These are phyloP conservation scores for Stenogyne calaminthoides DNA, from an alignment of 305 asterid genomes.

Conservation along the genomic window DNA sequence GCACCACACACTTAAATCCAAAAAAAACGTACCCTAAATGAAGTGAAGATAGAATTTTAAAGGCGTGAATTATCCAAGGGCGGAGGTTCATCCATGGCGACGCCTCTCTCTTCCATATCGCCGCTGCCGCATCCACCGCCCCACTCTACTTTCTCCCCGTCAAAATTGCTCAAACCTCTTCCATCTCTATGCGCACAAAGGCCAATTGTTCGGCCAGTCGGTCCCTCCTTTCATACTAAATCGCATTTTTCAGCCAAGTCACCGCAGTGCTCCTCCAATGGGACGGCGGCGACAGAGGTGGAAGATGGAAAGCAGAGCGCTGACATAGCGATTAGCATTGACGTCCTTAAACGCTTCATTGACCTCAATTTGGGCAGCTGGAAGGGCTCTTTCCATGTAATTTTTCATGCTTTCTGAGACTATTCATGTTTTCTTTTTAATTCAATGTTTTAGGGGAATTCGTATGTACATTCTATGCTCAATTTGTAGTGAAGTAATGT, in stretches of 20 bases:
- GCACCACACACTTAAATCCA: no score
- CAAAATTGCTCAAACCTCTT: conserved; percentile 29
- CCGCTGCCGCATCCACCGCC: conserved; percentile 36
- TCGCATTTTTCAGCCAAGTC: conserved; percentile 36
- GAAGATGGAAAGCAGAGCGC: conserved; percentile 41
- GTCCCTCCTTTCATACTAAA: conserved; percentile 35
- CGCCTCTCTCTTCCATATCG: conserved; percentile 44
- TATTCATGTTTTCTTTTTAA: neutral
- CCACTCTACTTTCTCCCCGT: conserved; percentile 27
- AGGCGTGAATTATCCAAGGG: neutral
- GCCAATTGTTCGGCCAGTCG: conserved; percentile 25
- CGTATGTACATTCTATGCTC: neutral
- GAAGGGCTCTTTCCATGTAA: conserved; percentile 84
- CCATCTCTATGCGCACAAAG: conserved; percentile 20
- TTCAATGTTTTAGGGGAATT: neutral
- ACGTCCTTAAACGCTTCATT: conserved; percentile 68
- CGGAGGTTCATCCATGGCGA: conserved; percentile 51
- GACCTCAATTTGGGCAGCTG: conserved; percentile 77
- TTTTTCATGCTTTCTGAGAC: neutral
- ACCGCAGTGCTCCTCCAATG: conserved; percentile 45
- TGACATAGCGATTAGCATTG: conserved; percentile 50
- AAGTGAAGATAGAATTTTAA: neutral
- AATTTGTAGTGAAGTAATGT: neutral
- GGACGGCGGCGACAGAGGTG: conserved; percentile 37
- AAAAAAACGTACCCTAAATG: no score